Base-by-base conservation (phyloP, 1,284 basidiomycete species). In the Tylopilus sp. region DNA sequence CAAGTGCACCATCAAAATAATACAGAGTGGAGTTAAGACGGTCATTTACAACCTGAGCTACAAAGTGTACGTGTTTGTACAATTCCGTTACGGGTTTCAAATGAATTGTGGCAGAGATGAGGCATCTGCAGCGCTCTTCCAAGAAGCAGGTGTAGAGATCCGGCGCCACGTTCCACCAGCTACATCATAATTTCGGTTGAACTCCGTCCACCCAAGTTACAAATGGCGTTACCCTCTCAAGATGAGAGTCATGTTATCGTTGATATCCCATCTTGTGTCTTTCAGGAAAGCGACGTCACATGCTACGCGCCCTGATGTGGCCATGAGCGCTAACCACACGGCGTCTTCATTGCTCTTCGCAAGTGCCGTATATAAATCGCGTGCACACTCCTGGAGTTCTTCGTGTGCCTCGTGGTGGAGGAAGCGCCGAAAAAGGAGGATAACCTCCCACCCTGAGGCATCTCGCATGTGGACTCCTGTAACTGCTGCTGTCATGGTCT, bases 31-130 rank as follows among this genome's bases (percentile, higher is more conserved):
- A 5, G 89, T 99, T 15, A 85, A 82, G 55, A 89, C 90, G 60
- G 96, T 99, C 10, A 92, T 99, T 7, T 99, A 99, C 70, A 96
- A 96, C 71, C 76, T 98, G 50, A 88, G 87, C 55, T 99, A 99
- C 73, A 93, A 92, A 76, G 92, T 98, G 93, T 94, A 73, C 65
- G 85, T 61, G 37, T 56, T 25, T 41, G 22, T 28, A 24, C 48
- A 32, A 36, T 41, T 31, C 20, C 46, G 39, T 41, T 28, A 19
- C 28, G 24, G 46, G 37, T 8, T 43, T 35, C 24, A 50, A 54
- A 39, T 44, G 14, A 25, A 33, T 26, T 25, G 20, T 44, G 25
- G 19, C 61, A 92, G 89, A 50, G 93, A 96, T 63, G 87, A 88
- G 48, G 88, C 85, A 2, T 91, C 90, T 2, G 90, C 91, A 3